Conservation (phyloP, 441 rosid species). For the Daphne laureola region DNA sequence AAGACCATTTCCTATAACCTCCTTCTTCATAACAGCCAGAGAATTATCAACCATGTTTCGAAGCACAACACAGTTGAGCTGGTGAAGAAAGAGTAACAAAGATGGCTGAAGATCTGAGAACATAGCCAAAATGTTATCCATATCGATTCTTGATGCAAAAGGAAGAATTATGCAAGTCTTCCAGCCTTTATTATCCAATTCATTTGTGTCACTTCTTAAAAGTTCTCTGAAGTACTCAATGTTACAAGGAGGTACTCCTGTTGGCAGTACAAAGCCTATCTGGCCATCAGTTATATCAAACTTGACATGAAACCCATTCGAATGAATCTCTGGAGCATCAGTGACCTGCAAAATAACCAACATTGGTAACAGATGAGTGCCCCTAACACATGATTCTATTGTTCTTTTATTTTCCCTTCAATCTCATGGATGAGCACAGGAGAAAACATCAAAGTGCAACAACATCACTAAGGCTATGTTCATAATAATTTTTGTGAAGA, state of each 20-base stretch:
- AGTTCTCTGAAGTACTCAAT: slow-evolving; percentile 42
- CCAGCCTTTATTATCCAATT: slow-evolving; percentile 45
- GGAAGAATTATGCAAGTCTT: slow-evolving; percentile 94
- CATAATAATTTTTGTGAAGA: too few relatives aligned
- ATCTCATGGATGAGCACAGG: too few relatives aligned
- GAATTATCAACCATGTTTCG: slow-evolving; percentile 66
- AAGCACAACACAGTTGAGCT: slow-evolving; percentile 73
- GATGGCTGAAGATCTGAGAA: slow-evolving; percentile 98
- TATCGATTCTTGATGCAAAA: slow-evolving; percentile 61
- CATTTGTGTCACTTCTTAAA: slow-evolving; percentile 27
- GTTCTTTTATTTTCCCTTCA: too few relatives aligned
- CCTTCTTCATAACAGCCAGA: slow-evolving; percentile 71
- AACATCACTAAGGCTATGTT: too few relatives aligned
- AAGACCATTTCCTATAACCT: slow-evolving; percentile 67
- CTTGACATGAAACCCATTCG: slow-evolving; percentile 95
- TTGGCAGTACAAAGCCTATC: slow-evolving; percentile 95
- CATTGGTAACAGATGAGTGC: slow-evolving; percentile 1
- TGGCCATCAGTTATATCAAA: slow-evolving; percentile 94
- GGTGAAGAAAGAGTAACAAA: slow-evolving; percentile 91
- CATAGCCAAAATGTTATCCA: slow-evolving; percentile 49
- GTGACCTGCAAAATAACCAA: slow-evolving; percentile 55
- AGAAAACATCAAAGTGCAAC: too few relatives aligned
- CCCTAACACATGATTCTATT: too few relatives aligned
- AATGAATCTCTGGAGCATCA: slow-evolving; percentile 99
- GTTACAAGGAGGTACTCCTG: slow-evolving; percentile 68